Base-by-base conservation (phyloP, 495 filamentous ascomycete species). In the Aspergillus avenaceus region DNA sequence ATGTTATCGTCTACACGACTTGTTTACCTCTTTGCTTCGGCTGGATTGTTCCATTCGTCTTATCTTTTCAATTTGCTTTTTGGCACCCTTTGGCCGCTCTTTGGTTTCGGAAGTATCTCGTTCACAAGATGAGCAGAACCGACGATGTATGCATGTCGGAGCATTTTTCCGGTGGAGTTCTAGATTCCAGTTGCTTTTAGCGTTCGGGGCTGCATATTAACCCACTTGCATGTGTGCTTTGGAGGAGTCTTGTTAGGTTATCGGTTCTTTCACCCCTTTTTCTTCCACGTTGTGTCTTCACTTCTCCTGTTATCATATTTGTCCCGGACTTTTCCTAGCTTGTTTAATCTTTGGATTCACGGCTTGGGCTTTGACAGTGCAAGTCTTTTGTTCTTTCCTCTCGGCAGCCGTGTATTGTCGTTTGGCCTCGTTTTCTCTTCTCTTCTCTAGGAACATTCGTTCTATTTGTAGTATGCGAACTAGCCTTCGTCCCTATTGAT, bases 161-260 rank as follows among this genome's bases (percentile, higher is more conserved):
- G 50, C 50, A 51, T 60, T 56, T n/a, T 45, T 49, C 51, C 46
- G 50, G 49, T 55, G 56, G 56, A 55, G 56, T 59, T 55, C 18
- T 37, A 29, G 16, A 31, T 54, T 32, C 38, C 42, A 46, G 41
- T 41, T 52, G 49, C 48, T 52, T 34, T 59, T 59, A 55, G 52
- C 54, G 54, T 50, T 47, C 19, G 26, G 42, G 36, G 41, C 49
- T 51, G 41, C 49, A 45, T 52, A 23, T 52, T 52, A 24, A 19
- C 16, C 34, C 34, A 45, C 40, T 52, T 56, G 54, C 54, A 56
- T 56, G 38, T 28, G 29, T 40, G 31, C 24, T 45, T 36, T 28
- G 40, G 52, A 41, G 55, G 55, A 58, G 55, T 58, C 31, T 42
- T 23, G 13, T 50, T 41, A 27, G 45, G 16, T 32, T 50, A 27